phyloP scores from a whole-genome alignment of 805 yeast species.

The Suhomyces vadensis region DNA sequence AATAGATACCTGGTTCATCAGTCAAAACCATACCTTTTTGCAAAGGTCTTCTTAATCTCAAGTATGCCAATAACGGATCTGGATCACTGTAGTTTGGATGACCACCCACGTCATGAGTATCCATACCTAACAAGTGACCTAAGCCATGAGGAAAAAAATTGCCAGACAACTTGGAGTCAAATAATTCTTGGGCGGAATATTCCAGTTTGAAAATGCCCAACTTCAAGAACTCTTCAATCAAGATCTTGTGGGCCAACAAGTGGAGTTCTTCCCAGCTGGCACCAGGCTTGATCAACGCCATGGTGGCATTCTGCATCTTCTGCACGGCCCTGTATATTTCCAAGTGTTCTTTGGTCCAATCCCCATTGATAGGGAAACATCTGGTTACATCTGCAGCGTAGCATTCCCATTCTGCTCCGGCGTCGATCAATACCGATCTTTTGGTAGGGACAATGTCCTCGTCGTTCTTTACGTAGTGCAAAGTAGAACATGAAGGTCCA shows the following conservation, averaged over 20 bases:
- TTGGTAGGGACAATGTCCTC: conserved; percentile 45
- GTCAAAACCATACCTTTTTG: conserved; percentile 83
- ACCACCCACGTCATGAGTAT: conserved; percentile 96
- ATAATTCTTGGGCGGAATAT: conserved; percentile 61
- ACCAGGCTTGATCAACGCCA: conserved; percentile 78
- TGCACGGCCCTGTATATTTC: conserved; percentile 76
- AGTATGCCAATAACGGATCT: conserved; percentile 70
- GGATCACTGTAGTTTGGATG: conserved; percentile 81
- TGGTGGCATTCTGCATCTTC: conserved; percentile 77
- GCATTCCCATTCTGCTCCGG: conserved; percentile 96
- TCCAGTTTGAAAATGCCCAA: conserved; percentile 73
- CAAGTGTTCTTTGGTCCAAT: conserved; percentile 85
- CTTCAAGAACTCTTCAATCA: conserved; percentile 67
- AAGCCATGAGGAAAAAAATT: conserved; percentile 94
- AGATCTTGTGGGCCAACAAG: conserved; percentile 70
- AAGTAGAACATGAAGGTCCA: conserved; percentile 87
- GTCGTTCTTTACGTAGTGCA: conserved; percentile 87
- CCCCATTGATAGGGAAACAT: conserved; percentile 89
- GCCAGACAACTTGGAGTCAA: conserved; percentile 66
- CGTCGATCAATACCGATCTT: conserved; percentile 80
- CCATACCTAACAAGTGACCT: conserved; percentile 92
- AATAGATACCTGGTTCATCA: conserved; percentile 93
- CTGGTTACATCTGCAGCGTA: conserved; percentile 95
- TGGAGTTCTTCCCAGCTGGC: conserved; percentile 85
- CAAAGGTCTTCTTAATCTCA: conserved; percentile 77